Percentiles rank a stretch among this genome's conserved stretches.
phyloP scores from a whole-genome alignment of 2,329 filamentous ascomycete species.

The Colletotrichum truncatum region DNA sequence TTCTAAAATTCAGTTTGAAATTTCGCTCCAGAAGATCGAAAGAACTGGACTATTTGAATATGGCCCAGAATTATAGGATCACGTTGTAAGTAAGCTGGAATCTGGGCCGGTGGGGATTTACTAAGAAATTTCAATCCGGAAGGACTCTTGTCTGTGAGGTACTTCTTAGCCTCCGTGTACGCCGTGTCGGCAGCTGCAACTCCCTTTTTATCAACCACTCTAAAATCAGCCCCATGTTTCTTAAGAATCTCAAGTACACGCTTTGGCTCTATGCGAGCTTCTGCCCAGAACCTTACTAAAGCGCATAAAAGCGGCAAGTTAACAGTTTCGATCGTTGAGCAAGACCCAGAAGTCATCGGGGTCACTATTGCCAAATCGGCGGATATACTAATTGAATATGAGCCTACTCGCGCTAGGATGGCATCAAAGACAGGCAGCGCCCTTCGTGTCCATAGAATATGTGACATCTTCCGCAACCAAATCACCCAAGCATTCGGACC shows the following conservation, averaged over 20 bases:
- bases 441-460: background rate
- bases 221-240: background rate
- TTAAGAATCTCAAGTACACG: background rate
- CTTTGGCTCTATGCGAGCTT: background rate
- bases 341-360: too few species aligned
- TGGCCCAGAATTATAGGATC: background rate
- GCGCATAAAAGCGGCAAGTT: background rate
- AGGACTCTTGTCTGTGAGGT: background rate
- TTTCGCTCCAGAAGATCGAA: too few species aligned
- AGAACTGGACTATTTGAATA: background rate
- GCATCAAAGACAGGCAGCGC: background rate
- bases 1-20: too few species aligned
- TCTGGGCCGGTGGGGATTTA: background rate
- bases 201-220: background rate
- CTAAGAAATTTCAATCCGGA: background rate
- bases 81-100: background rate
- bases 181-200: background rate
- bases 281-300: background rate
- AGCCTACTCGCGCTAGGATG: too few species aligned
- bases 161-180: background rate
- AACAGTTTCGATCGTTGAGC: background rate
- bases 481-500: background rate
- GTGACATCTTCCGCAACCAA: background rate
- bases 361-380: too few species aligned
- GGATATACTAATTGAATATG: too few species aligned